phyloP scores from a whole-genome alignment of 2,329 filamentous ascomycete species.

The Ustulina deusta region DNA sequence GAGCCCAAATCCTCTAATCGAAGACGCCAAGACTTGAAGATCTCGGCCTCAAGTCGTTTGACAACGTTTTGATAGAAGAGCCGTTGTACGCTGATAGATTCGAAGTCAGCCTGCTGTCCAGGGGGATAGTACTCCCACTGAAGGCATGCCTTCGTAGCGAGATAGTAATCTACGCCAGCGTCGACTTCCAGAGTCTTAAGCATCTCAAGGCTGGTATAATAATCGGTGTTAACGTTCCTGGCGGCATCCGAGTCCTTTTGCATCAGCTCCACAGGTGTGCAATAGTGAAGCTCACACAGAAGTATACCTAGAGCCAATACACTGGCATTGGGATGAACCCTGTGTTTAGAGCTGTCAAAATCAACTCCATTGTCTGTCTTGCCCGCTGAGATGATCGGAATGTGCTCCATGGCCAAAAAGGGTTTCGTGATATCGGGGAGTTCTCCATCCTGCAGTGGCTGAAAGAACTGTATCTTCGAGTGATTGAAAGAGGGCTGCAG shows the following conservation, averaged over 20 bases:
- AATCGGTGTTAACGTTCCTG: constrained; percentile 19
- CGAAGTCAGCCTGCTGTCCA: constrained; percentile 1
- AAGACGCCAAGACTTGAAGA: constrained; percentile 16
- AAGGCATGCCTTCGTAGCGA: constrained; percentile 24
- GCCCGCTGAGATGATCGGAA: constrained; percentile 13
- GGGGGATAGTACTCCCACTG: constrained; percentile 8
- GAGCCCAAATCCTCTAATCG: constrained; percentile 15
- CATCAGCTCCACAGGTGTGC: constrained; percentile 19
- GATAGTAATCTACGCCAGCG: constrained; percentile 25
- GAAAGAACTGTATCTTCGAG: constrained; percentile 24
- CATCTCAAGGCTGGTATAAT: constrained; percentile 19
- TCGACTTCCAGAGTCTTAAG: constrained; percentile 19
- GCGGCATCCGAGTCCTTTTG: constrained; percentile 2
- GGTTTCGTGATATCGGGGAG: constrained; percentile 29
- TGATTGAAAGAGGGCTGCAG: constrained; percentile 21
- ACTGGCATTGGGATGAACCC: constrained; percentile 19
- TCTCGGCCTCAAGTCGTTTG: constrained; percentile 22
- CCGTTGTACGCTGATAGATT: constrained; percentile 12
- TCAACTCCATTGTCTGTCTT: neutral
- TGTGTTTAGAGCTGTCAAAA: constrained; percentile 5
- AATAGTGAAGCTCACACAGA: constrained; percentile 27
- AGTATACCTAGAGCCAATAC: constrained; percentile 21
- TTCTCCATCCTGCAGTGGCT: constrained; percentile 16
- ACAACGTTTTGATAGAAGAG: constrained; percentile 29
- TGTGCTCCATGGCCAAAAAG: constrained; percentile 18